Percentiles rank a stretch among this genome's conserved stretches.
Evolutionary conservation across 1,139 yeast species (phyloP).

Genomic region (Pichia sp.): DNA sequence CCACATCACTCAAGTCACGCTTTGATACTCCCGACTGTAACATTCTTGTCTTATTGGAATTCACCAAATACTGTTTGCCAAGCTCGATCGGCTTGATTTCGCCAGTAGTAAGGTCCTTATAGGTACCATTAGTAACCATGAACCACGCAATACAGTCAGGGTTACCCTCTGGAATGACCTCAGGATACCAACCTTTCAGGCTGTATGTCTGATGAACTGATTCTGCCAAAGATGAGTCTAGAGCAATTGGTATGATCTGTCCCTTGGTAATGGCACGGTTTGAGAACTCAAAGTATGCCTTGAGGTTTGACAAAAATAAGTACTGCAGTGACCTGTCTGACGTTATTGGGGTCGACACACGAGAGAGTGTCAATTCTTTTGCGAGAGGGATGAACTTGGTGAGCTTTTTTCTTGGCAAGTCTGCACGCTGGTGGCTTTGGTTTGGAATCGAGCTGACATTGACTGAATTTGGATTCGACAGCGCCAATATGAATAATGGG

Average conservation of each 20-base stretch:
- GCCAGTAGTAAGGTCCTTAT: slow-evolving; percentile 33
- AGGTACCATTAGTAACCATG: slow-evolving; percentile 46
- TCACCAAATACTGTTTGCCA: slow-evolving; percentile 51
- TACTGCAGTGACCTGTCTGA: slow-evolving; percentile 64
- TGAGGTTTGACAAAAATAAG: slow-evolving; percentile 58
- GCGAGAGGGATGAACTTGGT: slow-evolving; percentile 36
- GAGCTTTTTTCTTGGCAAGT: slow-evolving; percentile 18
- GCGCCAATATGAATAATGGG: slow-evolving; percentile 57
- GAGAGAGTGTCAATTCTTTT: slow-evolving; percentile 52
- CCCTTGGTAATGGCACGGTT: slow-evolving; percentile 55
- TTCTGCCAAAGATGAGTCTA: slow-evolving; percentile 67
- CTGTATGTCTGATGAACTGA: slow-evolving; percentile 46
- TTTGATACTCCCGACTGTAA: slow-evolving; percentile 55
- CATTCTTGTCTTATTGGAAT: slow-evolving; percentile 61
- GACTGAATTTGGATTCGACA: slow-evolving; percentile 37
- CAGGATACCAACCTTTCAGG: slow-evolving; percentile 34
- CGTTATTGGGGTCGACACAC: slow-evolving; percentile 68
- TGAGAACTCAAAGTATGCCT: slow-evolving; percentile 54
- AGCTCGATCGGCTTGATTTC: slow-evolving; percentile 31
- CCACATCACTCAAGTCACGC: slow-evolving; percentile 14
- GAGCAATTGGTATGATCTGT: slow-evolving; percentile 71
- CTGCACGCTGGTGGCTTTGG: slow-evolving; percentile 14
- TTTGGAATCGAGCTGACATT: slow-evolving; percentile 14
- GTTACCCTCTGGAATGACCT: slow-evolving; percentile 52
- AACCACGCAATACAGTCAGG: slow-evolving; percentile 88